Conservation (phyloP, 2,329 filamentous ascomycete genomes). For the Aquanectria penicillioides region DNA sequence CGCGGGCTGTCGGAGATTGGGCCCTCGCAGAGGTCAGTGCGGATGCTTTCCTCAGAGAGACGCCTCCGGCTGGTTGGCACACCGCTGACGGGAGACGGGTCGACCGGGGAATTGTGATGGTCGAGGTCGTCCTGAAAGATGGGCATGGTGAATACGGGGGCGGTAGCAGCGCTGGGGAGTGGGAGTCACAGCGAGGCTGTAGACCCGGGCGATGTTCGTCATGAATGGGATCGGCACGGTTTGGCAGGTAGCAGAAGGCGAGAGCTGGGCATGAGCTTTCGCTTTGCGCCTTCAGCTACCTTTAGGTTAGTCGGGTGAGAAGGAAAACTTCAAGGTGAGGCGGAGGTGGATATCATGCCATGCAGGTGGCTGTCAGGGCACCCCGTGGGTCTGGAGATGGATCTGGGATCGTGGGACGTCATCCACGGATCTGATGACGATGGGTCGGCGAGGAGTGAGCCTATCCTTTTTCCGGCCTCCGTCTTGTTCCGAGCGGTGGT, state of each 20-base stretch:
- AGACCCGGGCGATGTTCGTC: constrained; percentile 24
- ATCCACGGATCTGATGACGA: constrained; percentile 40
- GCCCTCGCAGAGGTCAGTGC: constrained; percentile 70
- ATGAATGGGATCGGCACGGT: constrained; percentile 30
- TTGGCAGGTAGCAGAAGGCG: constrained; percentile 13
- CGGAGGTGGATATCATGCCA: constrained; percentile 38
- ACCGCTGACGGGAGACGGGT: constrained; percentile 31
- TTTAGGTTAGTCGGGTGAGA: constrained; percentile 3
- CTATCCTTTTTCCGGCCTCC: constrained; percentile 26
- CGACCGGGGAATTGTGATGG: constrained; percentile 42
- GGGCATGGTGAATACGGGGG: constrained; percentile 56
- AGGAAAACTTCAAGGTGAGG: constrained; percentile 22
- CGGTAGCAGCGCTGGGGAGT: constrained; percentile 26
- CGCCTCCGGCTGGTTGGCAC: constrained; percentile 37
- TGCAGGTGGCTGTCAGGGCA: constrained; percentile 31
- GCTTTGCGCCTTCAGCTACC: constrained; percentile 18
- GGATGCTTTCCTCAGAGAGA: constrained; percentile 68
- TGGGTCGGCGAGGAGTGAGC: constrained; percentile 23
- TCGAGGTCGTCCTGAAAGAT: constrained; percentile 66
- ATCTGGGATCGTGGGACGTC: constrained; percentile 38
- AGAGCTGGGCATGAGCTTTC: constrained; percentile 14
- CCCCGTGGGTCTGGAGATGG: constrained; percentile 37
- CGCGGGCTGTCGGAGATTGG: constrained; percentile 57
- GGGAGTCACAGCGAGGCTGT: constrained; percentile 47
- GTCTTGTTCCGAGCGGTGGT: neutral